Conservation (phyloP, 129 eudicot genomes). For the Rutidosis leptorrhynchoides region DNA sequence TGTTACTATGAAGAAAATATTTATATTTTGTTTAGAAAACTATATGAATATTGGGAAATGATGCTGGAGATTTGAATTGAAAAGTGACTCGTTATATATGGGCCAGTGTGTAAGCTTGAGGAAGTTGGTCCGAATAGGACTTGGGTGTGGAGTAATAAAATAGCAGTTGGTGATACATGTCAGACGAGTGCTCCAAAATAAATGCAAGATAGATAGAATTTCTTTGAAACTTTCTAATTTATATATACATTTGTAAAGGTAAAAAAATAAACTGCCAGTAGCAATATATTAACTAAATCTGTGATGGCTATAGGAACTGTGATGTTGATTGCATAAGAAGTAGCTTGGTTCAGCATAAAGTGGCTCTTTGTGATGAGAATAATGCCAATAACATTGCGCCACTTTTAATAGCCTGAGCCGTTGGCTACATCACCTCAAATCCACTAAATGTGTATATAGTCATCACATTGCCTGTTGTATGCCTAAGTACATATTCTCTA, state of each 20-base stretch:
- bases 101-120: no score
- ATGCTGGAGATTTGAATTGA: no score
- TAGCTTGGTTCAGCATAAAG: background rate
- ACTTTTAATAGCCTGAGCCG: background rate
- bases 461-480: background rate
- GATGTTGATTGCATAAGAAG: background rate
- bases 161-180: no score
- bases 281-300: background rate
- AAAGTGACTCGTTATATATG: no score
- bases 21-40: no score
- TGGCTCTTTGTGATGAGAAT: background rate
- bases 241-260: background rate
- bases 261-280: background rate
- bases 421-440: background rate
- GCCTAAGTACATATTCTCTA: background rate
- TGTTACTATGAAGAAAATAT: no score
- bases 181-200: slow-evolving; percentile 5
- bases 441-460: background rate
- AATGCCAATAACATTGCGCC: no score
- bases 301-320: background rate
- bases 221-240: background rate
- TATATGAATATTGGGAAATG: no score
- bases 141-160: no score
- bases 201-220: slow-evolving; percentile 26
- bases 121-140: no score